A percentile compares a stretch with the other conserved stretches of the same genome.
phyloP scores from a whole-genome alignment of 2,329 filamentous ascomycete species.

The Colletotrichum acutatum region DNA sequence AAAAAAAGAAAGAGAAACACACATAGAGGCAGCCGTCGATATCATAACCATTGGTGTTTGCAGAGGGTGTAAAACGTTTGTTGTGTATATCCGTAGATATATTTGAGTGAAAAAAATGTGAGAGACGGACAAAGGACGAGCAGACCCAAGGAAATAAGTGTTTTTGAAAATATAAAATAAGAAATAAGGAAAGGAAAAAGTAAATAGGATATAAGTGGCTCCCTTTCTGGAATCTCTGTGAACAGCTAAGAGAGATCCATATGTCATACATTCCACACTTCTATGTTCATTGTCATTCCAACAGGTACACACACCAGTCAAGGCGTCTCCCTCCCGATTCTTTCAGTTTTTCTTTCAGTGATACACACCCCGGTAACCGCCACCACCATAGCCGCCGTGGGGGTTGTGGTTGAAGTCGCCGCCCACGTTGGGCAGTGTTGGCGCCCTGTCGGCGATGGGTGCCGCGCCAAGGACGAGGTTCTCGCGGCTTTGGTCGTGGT shows the following conservation, averaged over 20 bases:
- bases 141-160: conserved; percentile 19
- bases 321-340: conserved; percentile 1
- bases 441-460: conserved; percentile 48
- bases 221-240: conserved; percentile 22
- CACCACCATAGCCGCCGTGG: conserved; percentile 29
- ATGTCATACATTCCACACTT: conserved; percentile 32
- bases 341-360: conserved; percentile 13
- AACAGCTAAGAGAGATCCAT: conserved; percentile 13
- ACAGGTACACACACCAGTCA: not conserved
- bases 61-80: conserved; percentile 16
- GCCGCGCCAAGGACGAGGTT: conserved; percentile 53
- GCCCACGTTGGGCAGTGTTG: conserved; percentile 45
- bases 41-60: conserved; percentile 26
- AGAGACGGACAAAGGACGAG: conserved; percentile 6
- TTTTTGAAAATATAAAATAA: conserved; percentile 28
- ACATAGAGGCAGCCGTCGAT: conserved; percentile 22
- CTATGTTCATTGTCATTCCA: conserved; percentile 29
- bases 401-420: conserved; percentile 4
- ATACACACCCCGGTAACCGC: conserved; percentile 34
- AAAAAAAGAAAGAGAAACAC: not conserved
- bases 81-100: not conserved
- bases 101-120: too few relatives aligned
- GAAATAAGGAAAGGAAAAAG: conserved; percentile 32
- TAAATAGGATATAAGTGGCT: conserved; percentile 32
- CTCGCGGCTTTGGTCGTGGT: conserved; percentile 47